A percentile compares a stretch with the other conserved stretches of the same genome.
Evolutionary conservation across 352 stramenopile genomes (phyloP).

Genomic region (Phytopythium helicoides): DNA sequence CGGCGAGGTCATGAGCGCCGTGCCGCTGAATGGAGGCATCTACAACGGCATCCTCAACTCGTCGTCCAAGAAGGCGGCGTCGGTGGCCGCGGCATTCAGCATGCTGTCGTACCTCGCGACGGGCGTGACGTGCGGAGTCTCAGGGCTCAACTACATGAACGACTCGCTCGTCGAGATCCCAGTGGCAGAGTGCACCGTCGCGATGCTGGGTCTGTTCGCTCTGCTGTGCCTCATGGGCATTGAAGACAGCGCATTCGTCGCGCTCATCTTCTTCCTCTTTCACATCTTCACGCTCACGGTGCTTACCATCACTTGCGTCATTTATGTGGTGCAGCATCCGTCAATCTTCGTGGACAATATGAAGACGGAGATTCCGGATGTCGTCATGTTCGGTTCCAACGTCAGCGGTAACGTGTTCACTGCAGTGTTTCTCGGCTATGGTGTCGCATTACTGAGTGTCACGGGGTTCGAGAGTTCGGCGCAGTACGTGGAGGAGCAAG

Average conservation of each 20-base stretch:
- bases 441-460: constrained; percentile 70
- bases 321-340: constrained; percentile 53
- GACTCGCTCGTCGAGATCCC: constrained; percentile 47
- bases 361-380: constrained; percentile 31
- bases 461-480: constrained; percentile 82
- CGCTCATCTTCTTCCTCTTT: constrained; percentile 71
- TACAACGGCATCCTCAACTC: constrained; percentile 88
- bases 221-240: constrained; percentile 76
- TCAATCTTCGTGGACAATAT: constrained; percentile 59
- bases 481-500: constrained; percentile 87
- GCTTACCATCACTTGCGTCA: constrained; percentile 39
- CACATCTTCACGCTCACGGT: constrained; percentile 62
- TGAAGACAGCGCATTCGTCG: constrained; percentile 67
- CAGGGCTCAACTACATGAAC: constrained; percentile 80
- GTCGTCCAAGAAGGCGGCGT: constrained; percentile 72
- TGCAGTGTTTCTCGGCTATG: constrained; percentile 58
- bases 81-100: constrained; percentile 67
- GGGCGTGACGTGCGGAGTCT: constrained; percentile 47
- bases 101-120: constrained; percentile 88
- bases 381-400: constrained; percentile 21
- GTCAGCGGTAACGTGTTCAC: constrained; percentile 24
- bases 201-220: constrained; percentile 68
- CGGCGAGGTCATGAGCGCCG: constrained; percentile 75
- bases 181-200: constrained; percentile 32
- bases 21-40: constrained; percentile 84